Base-by-base conservation (phyloP, 1,284 basidiomycete species). In the Tilletia indica region DNA sequence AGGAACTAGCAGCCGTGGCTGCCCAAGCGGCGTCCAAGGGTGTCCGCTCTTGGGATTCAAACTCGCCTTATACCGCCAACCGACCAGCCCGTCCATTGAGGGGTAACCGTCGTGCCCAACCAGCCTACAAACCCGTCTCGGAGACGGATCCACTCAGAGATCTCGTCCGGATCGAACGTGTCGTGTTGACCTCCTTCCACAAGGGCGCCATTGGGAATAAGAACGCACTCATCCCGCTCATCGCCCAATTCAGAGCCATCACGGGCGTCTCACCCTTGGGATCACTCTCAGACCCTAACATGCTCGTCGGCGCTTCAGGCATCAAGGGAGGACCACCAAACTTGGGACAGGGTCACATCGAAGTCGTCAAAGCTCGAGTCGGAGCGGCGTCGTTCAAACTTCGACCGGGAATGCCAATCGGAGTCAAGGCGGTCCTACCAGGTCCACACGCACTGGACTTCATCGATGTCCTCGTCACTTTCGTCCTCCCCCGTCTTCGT, bases 391-490 rank as follows among this genome's bases (percentile, higher is more conserved):
- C 91, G 0, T 98, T 94, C 92, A 87, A 87, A 82, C 89, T 96
- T 48, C 88, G 96, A 39, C 89, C 90, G 0, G 92, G 92, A 34
- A 86, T 93, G 77, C 93, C 96, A 0, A 87, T 92, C 39, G 93
- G 93, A 71, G 93, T 90, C 76, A 94, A 94, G 86, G 94, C 97
- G 74, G 92, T 93, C 80, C 86, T 99, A 77, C 90, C 90, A 80
- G 95, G 94, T 9, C 90, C 92, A 68, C 89, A 91, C 75, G 97
- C 97, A 91, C 97, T 93, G 87, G 91, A 94, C 79, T 97, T 99
- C 85, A 86, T 99, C 73, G 90, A 91, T 74, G 90, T 90, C 6
- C 89, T 99, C 77, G 90, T 91, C 78, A 94, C 97, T 79, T 98
- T 98, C 83, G 96, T 99, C 68, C 87, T 98, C 31, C 97, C 96